Evolutionary conservation across 139 green algal genomes (phyloP).

Genomic region (Edaphochlamys debaryana): DNA sequence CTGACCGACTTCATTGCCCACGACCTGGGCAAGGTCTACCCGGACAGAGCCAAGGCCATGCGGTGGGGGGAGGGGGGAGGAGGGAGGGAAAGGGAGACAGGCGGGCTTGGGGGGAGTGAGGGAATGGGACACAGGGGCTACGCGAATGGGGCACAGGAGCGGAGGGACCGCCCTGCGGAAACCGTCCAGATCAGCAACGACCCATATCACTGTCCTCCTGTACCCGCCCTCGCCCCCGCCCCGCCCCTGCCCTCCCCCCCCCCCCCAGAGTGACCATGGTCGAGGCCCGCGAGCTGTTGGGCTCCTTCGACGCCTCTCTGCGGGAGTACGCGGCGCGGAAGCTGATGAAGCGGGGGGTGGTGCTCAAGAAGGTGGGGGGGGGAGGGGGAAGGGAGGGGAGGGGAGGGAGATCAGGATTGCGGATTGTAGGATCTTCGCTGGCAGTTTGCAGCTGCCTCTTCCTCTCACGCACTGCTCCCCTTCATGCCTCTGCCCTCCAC

Average conservation of each 20-base stretch:
- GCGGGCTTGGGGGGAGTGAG: too few relatives aligned
- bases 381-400: not conserved
- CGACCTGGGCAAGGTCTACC: constrained; percentile 68
- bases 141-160: too few relatives aligned
- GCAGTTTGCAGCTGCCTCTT: not conserved
- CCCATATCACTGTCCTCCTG: too few relatives aligned
- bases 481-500: too few relatives aligned
- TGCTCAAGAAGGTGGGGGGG: constrained; percentile 70
- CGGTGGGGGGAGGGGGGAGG: constrained; percentile 15
- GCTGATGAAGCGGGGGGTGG: constrained; percentile 74
- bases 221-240: too few relatives aligned
- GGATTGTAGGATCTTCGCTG: not conserved
- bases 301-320: constrained; percentile 80
- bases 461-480: too few relatives aligned
- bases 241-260: not conserved
- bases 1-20: constrained; percentile 75
- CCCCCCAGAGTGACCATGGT: constrained; percentile 77
- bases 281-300: constrained; percentile 82
- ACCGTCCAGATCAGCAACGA: too few relatives aligned
- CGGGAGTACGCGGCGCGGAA: constrained; percentile 83
- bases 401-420: not conserved
- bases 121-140: too few relatives aligned
- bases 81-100: not conserved
- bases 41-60: constrained; percentile 61
- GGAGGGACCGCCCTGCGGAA: too few relatives aligned